A percentile compares a stretch with the other conserved stretches of the same genome.
These are phyloP conservation scores for Penicillium chermesinum DNA, from an alignment of 495 filamentous ascomycete species.

Conservation along the genomic window DNA sequence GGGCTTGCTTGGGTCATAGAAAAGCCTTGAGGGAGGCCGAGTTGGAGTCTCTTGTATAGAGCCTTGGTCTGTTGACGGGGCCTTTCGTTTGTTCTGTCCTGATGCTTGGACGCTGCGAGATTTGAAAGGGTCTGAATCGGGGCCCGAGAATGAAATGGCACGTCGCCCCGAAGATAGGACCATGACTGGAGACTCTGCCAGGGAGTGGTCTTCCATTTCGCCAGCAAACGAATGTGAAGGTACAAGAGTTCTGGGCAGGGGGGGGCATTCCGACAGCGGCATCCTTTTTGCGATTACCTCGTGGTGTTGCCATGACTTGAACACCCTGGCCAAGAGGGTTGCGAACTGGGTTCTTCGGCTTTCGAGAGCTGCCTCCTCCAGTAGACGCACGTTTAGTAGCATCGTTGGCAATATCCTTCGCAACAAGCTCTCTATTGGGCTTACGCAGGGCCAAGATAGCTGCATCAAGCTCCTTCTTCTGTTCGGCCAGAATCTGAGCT, in stretches of 20 bases:
- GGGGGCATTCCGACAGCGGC: constrained; percentile 25
- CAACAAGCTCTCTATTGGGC: constrained; percentile 77
- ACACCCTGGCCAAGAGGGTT: constrained; percentile 55
- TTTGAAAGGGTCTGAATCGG: constrained; percentile 21
- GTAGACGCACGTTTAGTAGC: constrained; percentile 54
- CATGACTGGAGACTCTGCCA: constrained; percentile 23
- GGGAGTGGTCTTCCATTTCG: constrained; percentile 17
- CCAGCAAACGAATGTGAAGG: constrained; percentile 26
- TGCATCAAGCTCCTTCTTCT: constrained; percentile 72
- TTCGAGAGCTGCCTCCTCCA: constrained; percentile 33
- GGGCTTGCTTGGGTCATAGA: constrained; percentile 17
- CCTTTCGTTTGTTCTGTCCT: constrained; percentile 4
- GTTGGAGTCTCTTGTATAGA: constrained; percentile 53
- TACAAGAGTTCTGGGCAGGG: constrained; percentile 25
- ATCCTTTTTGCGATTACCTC: constrained; percentile 43
- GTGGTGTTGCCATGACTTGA: constrained; percentile 76
- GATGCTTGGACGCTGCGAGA: constrained; percentile 3
- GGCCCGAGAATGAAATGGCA: constrained; percentile 24
- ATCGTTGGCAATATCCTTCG: constrained; percentile 64
- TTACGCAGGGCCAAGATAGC: constrained; percentile 81
- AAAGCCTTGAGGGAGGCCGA: constrained; percentile 36
- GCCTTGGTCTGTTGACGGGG: constrained; percentile 13
- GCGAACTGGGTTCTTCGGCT: constrained; percentile 60
- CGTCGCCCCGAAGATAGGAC: constrained; percentile 23
- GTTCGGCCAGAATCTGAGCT: constrained; percentile 59